These are phyloP conservation scores for Boletus rubropictus DNA, from an alignment of 768 basidiomycete species.

Conservation along the genomic window DNA sequence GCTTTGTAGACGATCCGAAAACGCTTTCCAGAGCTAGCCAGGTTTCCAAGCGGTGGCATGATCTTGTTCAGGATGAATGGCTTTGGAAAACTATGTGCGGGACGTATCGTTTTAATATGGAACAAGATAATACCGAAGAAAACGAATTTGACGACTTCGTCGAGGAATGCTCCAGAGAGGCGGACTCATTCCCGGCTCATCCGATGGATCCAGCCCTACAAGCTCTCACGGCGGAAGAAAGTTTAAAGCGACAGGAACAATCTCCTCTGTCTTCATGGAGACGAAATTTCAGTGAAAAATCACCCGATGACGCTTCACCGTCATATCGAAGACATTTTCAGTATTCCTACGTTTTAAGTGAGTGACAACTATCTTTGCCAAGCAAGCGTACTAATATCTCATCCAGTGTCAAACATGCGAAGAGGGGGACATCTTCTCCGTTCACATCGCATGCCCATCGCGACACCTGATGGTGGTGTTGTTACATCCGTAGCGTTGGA, in stretches of 20 bases:
- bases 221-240: conserved; percentile 32
- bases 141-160: conserved; percentile 17
- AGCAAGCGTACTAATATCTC: background rate
- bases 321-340: conserved; percentile 72
- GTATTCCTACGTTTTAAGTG: conserved; percentile 65
- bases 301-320: background rate
- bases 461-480: conserved; percentile 49
- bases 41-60: conserved; percentile 70
- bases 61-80: conserved; percentile 64
- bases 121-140: conserved; percentile 18
- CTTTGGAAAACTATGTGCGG: conserved; percentile 78
- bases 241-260: conserved; percentile 25
- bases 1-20: conserved; percentile 68
- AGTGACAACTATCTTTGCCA: conserved; percentile 19
- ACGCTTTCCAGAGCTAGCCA: conserved; percentile 63
- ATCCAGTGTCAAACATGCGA: conserved; percentile 74
- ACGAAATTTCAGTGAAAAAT: conserved; percentile 9
- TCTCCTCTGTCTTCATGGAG: conserved; percentile 24
- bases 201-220: conserved; percentile 40
- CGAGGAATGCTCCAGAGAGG: conserved; percentile 32
- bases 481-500: conserved; percentile 88
- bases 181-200: conserved; percentile 30
- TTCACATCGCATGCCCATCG: conserved; percentile 48
- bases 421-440: conserved; percentile 66
- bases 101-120: conserved; percentile 42